Conservation (phyloP, 495 filamentous ascomycete genomes). For the Penicillium dipodomyicola region DNA sequence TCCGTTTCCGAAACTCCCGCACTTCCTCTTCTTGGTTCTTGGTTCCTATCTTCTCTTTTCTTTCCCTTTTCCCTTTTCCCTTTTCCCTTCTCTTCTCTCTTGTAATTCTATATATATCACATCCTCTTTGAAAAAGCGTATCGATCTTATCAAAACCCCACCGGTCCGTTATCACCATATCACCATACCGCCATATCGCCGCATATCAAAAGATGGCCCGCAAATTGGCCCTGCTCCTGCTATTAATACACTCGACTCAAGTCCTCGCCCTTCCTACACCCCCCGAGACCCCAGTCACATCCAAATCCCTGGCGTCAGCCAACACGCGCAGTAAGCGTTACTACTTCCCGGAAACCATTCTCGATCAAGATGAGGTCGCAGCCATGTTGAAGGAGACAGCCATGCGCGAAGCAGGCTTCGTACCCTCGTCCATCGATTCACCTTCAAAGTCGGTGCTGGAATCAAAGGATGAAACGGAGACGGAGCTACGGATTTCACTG, state of each 20-base stretch:
- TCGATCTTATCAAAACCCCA: neutral
- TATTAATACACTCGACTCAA: neutral
- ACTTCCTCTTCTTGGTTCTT: too few species aligned
- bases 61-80: too few species aligned
- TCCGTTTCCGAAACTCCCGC: too few species aligned
- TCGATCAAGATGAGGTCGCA: slow-evolving; percentile 18
- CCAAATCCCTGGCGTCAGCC: neutral
- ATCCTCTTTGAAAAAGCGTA: neutral
- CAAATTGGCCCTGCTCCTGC: neutral
- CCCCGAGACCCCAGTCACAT: neutral
- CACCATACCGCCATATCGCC: neutral
- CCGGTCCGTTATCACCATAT: neutral
- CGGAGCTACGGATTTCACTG: slow-evolving; percentile 12
- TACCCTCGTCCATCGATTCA: neutral
- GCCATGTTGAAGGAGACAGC: slow-evolving; percentile 4
- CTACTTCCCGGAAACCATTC: slow-evolving; percentile 24
- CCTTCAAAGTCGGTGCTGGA: neutral
- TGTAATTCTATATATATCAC: too few species aligned
- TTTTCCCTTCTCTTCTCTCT: too few species aligned
- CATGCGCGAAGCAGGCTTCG: slow-evolving; percentile 20
- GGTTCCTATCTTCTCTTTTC: too few species aligned
- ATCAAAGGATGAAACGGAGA: neutral
- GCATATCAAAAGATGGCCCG: neutral
- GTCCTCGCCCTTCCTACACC: neutral
- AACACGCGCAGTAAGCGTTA: slow-evolving; percentile 14